These are phyloP conservation scores for Solanum rostratum DNA, from an alignment of 257 asterid genomes.

Conservation along the genomic window DNA sequence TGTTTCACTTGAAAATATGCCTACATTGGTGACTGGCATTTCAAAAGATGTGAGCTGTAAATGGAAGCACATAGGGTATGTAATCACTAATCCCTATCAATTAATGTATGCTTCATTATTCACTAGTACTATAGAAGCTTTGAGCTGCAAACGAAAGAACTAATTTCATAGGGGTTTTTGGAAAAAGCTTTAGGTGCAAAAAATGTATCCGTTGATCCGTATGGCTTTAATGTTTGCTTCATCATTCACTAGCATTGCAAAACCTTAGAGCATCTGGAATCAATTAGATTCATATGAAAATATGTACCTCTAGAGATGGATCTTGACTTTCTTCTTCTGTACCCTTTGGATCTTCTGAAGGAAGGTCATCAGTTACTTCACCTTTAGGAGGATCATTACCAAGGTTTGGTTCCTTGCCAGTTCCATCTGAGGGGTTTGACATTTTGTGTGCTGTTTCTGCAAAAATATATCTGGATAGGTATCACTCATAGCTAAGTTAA, in stretches of 20 bases:
- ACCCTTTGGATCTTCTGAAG: conserved; percentile 10
- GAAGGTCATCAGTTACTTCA: conserved; percentile 15
- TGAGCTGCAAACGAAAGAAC: background rate
- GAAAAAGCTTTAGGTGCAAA: background rate
- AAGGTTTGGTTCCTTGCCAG: conserved; percentile 4
- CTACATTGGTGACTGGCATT: background rate
- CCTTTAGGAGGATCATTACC: conserved; percentile 10
- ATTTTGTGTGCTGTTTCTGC: conserved; percentile 6
- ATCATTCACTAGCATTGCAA: background rate
- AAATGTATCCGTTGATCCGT: background rate
- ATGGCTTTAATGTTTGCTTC: background rate
- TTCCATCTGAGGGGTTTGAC: conserved; percentile 21
- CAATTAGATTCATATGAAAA: background rate
- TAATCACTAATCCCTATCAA: background rate
- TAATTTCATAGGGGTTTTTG: background rate
- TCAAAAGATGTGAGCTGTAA: background rate
- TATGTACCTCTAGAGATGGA: conserved; percentile 28
- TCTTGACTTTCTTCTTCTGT: conserved; percentile 10
- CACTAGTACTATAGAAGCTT: background rate
- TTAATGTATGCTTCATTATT: background rate
- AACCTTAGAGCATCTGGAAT: background rate
- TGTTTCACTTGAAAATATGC: background rate
- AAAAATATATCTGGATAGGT: background rate
- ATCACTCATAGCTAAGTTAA: background rate
- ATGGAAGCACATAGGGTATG: background rate